phyloP scores from a whole-genome alignment of 2,329 filamentous ascomycete species.

The Alternaria postmessia region DNA sequence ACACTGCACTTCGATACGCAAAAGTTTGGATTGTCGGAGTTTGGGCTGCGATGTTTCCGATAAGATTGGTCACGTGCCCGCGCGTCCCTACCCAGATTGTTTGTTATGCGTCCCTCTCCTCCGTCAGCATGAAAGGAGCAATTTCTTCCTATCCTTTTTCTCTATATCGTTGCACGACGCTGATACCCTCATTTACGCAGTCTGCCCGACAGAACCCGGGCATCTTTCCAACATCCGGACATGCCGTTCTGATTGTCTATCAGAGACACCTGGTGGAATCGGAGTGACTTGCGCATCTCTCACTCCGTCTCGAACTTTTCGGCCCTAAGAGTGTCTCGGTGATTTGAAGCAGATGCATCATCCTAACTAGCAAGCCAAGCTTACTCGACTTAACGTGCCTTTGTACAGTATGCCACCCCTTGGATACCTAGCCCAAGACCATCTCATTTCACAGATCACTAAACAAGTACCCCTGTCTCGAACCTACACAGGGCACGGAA shows the following conservation, averaged over 20 bases:
- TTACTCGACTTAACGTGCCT: not conserved
- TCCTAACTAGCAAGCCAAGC: not conserved
- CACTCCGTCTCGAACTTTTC: not conserved
- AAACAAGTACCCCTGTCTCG: not conserved
- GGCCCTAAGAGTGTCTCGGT: not conserved
- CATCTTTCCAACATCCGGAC: not conserved
- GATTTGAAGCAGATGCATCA: not conserved
- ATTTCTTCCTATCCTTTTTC: not conserved
- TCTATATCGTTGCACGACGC: not conserved
- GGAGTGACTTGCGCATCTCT: not conserved
- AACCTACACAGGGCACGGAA: not conserved
- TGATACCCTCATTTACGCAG: not conserved
- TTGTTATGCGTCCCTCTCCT: not conserved
- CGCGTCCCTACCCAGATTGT: not conserved
- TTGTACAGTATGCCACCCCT: not conserved
- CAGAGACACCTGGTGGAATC: not conserved
- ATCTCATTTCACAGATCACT: not conserved
- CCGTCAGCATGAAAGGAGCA: not conserved
- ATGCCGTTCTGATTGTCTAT: not conserved
- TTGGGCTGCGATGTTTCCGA: conserved; percentile 7
- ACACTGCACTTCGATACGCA: conserved; percentile 7
- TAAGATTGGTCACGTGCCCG: conserved; percentile 10
- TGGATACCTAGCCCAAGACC: not conserved
- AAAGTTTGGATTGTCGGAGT: conserved; percentile 19
- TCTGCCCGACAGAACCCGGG: not conserved